Conservation (phyloP, 2,329 filamentous ascomycete species). For the Bipolaris zeicola region DNA sequence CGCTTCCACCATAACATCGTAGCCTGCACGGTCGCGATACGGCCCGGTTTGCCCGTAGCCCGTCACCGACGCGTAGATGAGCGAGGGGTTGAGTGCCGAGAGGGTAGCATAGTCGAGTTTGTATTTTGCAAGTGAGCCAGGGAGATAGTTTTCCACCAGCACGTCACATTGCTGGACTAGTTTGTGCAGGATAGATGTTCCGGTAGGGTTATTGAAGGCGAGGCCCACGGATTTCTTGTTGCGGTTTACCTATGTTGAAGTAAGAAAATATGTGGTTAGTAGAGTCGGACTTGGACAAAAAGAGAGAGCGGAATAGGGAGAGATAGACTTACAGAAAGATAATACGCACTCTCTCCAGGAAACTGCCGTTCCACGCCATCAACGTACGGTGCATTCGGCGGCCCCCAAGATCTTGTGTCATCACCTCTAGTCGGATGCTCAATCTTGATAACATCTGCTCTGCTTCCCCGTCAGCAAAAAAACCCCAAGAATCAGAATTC, state of each 20-base stretch:
- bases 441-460: conserved; percentile 94
- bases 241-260: conserved; percentile 73
- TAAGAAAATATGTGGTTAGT: neutral
- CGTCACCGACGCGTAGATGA: conserved; percentile 95
- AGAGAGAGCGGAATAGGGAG: too few species aligned
- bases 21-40: conserved; percentile 83
- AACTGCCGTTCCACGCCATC: conserved; percentile 64
- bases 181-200: conserved; percentile 83
- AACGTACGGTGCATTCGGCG: conserved; percentile 83
- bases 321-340: conserved; percentile 69
- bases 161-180: conserved; percentile 85
- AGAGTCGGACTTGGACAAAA: too few species aligned
- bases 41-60: conserved; percentile 96
- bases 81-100: conserved; percentile 75
- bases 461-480: conserved; percentile 47
- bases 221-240: conserved; percentile 95
- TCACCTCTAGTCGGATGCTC: conserved; percentile 92
- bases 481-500: too few species aligned
- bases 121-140: conserved; percentile 86
- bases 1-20: conserved; percentile 99
- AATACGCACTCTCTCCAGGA: conserved; percentile 94
- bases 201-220: conserved; percentile 83
- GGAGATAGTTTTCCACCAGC: conserved; percentile 94
- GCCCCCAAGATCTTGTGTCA: conserved; percentile 94
- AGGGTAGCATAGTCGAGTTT: conserved; percentile 83